Evolutionary conservation across 2,329 filamentous ascomycete species (phyloP).

Genomic region (Neodidymelliopsis sp.): DNA sequence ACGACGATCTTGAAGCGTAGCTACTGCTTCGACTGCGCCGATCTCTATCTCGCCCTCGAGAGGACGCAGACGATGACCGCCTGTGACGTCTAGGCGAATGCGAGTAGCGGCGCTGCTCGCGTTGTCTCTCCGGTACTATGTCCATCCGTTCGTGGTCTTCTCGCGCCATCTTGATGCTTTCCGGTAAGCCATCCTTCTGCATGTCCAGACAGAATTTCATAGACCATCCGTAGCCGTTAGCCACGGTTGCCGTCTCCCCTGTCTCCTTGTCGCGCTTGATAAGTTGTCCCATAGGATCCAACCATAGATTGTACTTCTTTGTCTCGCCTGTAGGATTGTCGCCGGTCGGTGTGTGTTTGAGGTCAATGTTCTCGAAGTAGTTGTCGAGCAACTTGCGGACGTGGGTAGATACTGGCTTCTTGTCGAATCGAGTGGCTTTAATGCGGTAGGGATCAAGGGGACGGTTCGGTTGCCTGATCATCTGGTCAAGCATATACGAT

Average conservation of each 20-base stretch:
- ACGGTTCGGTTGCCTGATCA: slow-evolving; percentile 76
- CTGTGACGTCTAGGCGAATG: slow-evolving; percentile 21
- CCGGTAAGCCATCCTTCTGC: slow-evolving; percentile 57
- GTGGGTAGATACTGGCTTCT: slow-evolving; percentile 69
- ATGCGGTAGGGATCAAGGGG: slow-evolving; percentile 77
- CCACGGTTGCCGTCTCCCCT: slow-evolving; percentile 68
- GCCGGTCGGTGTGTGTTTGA: slow-evolving; percentile 57
- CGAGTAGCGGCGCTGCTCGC: slow-evolving; percentile 17
- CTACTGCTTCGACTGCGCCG: slow-evolving; percentile 24
- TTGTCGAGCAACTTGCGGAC: slow-evolving; percentile 75
- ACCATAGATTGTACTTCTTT: slow-evolving; percentile 54
- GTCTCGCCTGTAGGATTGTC: slow-evolving; percentile 45
- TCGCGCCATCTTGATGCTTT: slow-evolving; percentile 30
- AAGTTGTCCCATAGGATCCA: slow-evolving; percentile 78
- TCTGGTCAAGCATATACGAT: slow-evolving; percentile 79
- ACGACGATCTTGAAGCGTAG: slow-evolving; percentile 26
- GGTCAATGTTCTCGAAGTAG: slow-evolving; percentile 67
- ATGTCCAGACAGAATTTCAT: slow-evolving; percentile 81
- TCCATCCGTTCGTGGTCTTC: slow-evolving; percentile 29
- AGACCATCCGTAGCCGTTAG: slow-evolving; percentile 91
- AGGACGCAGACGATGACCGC: slow-evolving; percentile 27
- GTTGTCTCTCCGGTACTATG: slow-evolving; percentile 16
- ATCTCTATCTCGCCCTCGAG: slow-evolving; percentile 19
- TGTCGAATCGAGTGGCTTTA: slow-evolving; percentile 67
- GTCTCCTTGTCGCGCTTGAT: slow-evolving; percentile 71